These are phyloP conservation scores for Hericium alpestre DNA, from an alignment of 768 basidiomycete species.

Conservation along the genomic window DNA sequence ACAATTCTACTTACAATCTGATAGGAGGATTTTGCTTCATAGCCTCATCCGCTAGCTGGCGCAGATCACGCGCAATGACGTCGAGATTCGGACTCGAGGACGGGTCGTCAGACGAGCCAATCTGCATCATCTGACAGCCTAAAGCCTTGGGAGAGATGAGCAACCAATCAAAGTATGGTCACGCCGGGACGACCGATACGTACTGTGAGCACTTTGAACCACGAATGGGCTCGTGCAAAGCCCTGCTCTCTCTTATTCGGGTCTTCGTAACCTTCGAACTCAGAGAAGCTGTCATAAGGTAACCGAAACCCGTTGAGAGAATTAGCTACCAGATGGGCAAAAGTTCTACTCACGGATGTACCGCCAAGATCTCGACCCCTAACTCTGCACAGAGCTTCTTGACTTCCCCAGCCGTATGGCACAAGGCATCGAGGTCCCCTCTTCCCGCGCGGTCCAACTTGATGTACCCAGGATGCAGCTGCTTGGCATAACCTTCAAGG, in stretches of 20 bases:
- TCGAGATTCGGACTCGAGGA: conserved; percentile 15
- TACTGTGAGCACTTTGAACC: conserved; percentile 14
- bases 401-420: conserved; percentile 12
- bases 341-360: conserved; percentile 19
- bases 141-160: conserved; percentile 12
- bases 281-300: conserved; percentile 13
- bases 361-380: conserved; percentile 15
- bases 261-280: conserved; percentile 19
- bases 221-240: conserved; percentile 15
- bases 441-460: conserved; percentile 15
- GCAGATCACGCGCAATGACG: conserved; percentile 19
- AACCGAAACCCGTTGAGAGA: neutral
- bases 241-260: conserved; percentile 10
- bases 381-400: conserved; percentile 14
- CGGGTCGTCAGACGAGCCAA: conserved; percentile 19
- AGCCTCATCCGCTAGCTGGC: conserved; percentile 19
- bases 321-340: neutral
- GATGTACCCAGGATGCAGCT: conserved; percentile 12
- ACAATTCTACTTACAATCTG: conserved; percentile 10
- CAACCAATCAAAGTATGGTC: too few relatives aligned
- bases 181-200: neutral
- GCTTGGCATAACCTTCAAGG: conserved; percentile 17
- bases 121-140: conserved; percentile 20
- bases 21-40: conserved; percentile 18
- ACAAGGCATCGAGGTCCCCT: conserved; percentile 17